Conservation (phyloP, 2,329 filamentous ascomycete species). For the Stagonosporopsis rhizophila region DNA sequence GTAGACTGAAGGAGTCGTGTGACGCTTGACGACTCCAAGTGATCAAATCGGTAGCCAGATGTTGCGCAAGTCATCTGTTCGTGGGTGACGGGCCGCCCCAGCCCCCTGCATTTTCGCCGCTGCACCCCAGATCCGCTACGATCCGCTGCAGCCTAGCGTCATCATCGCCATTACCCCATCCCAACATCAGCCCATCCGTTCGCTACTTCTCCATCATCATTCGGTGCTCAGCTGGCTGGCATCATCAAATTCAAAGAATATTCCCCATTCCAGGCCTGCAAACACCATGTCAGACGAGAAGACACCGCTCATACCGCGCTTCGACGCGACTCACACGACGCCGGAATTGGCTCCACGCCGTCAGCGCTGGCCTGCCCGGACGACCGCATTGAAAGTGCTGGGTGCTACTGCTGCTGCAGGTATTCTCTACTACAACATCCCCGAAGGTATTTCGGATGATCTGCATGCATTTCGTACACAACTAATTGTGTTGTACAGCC, state of each 20-base stretch:
- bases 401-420: constrained; percentile 27
- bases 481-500: constrained; percentile 1
- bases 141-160: constrained; percentile 26
- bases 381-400: constrained; percentile 26
- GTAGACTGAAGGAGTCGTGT: background rate
- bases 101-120: constrained; percentile 29
- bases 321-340: constrained; percentile 1
- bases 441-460: constrained; percentile 11
- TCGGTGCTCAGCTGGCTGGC: constrained; percentile 36
- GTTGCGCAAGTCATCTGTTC: background rate
- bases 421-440: constrained; percentile 30
- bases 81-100: constrained; percentile 11
- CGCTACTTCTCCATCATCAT: constrained; percentile 17
- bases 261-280: background rate
- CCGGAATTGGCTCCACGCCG: constrained; percentile 18
- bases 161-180: constrained; percentile 18
- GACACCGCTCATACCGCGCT: constrained; percentile 27
- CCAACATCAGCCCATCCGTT: constrained; percentile 4
- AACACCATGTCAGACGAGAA: constrained; percentile 33
- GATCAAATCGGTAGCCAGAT: background rate
- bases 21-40: background rate
- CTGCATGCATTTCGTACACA: background rate
- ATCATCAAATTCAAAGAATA: constrained; percentile 9
- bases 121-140: constrained; percentile 36
- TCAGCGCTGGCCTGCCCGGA: constrained; percentile 23